Conservation (phyloP, 768 basidiomycete species). For the Tulasnella sp. region DNA sequence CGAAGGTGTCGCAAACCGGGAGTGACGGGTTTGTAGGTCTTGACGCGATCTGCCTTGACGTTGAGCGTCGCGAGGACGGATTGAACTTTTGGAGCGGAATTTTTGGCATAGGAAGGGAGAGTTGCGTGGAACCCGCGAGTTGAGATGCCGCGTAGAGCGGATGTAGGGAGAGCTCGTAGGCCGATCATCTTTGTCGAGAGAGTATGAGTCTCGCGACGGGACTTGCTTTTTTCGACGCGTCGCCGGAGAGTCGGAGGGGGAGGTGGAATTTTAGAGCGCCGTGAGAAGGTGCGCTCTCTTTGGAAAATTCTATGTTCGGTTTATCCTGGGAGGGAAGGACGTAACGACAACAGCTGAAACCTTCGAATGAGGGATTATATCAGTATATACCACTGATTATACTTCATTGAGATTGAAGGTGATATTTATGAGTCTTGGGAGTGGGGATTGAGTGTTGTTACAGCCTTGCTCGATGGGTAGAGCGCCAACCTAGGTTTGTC, state of each 20-base stretch:
- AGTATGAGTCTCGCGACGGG: background rate
- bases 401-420: no score
- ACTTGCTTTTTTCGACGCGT: background rate
- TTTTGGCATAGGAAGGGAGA: conserved; percentile 1
- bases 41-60: conserved; percentile 48
- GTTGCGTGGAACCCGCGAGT: background rate
- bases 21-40: conserved; percentile 85
- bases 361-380: no score
- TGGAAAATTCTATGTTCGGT: background rate
- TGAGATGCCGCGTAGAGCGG: background rate
- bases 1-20: conserved; percentile 82
- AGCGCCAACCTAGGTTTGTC: no score
- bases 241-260: background rate
- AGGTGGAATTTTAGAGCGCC: conserved; percentile 11
- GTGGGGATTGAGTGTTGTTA: no score
- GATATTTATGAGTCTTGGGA: no score
- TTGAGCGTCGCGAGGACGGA: conserved; percentile 25
- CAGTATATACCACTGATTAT: no score
- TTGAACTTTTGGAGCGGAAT: conserved; percentile 17
- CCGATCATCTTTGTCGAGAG: background rate
- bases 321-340: background rate
- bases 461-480: no score
- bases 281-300: background rate
- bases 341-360: no score
- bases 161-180: background rate